phyloP scores from a whole-genome alignment of 257 asterid species.

The Lithospermum erythrorhizon region DNA sequence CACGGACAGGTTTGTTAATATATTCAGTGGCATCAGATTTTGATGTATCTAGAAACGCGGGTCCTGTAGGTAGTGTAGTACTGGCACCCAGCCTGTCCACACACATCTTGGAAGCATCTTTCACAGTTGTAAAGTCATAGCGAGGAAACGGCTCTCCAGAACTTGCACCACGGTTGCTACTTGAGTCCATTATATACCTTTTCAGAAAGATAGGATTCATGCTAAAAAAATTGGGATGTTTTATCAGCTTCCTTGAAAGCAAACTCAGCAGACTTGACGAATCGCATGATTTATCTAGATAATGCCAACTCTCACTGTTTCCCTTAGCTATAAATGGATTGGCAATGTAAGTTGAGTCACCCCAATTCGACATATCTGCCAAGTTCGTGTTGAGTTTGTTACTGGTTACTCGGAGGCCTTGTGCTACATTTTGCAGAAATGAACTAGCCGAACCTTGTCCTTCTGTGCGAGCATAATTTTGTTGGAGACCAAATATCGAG shows the following conservation, averaged over 20 bases:
- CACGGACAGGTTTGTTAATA: constrained; percentile 13
- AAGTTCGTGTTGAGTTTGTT: constrained; percentile 21
- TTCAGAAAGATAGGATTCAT: constrained; percentile 50
- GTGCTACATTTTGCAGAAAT: constrained; percentile 29
- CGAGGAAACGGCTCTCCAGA: constrained; percentile 24
- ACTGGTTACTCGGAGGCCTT: constrained; percentile 19
- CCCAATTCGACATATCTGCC: constrained; percentile 13
- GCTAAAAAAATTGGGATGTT: constrained; percentile 44
- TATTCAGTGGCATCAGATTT: constrained; percentile 22
- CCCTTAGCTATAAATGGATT: constrained; percentile 17
- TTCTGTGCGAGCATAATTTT: constrained; percentile 12
- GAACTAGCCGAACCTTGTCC: constrained; percentile 18
- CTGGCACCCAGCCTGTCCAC: constrained; percentile 26
- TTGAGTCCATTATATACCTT: constrained; percentile 29
- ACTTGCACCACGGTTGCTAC: constrained; percentile 29
- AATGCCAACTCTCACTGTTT: constrained; percentile 17
- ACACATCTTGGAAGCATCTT: constrained; percentile 44
- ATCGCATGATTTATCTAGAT: constrained; percentile 17
- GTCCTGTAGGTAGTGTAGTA: constrained; percentile 23
- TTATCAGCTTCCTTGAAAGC: constrained; percentile 27
- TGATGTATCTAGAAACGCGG: constrained; percentile 26
- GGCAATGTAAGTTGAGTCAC: constrained; percentile 21
- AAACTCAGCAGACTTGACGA: constrained; percentile 23
- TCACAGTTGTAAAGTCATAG: constrained; percentile 69
- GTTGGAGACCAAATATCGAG: constrained; percentile 15